phyloP scores from a whole-genome alignment of 2,329 filamentous ascomycete genomes.

The Clonostachys rhizophaga region DNA sequence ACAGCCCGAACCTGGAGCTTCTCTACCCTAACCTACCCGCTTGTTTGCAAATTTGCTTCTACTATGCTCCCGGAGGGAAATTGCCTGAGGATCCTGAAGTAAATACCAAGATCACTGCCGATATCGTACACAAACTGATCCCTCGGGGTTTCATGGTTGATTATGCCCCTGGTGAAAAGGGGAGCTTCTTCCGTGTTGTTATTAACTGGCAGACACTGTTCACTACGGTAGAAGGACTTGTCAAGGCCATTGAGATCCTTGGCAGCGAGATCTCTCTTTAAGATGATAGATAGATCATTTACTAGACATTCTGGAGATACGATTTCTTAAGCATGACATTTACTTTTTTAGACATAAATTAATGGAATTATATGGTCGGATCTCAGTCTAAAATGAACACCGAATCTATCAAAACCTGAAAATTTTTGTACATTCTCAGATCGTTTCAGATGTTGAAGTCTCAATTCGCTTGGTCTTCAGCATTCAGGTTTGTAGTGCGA shows the following conservation, averaged over 20 bases:
- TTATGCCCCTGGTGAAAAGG: conserved; percentile 51
- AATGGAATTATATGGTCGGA: no score
- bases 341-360: not conserved
- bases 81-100: conserved; percentile 32
- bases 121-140: conserved; percentile 42
- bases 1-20: conserved; percentile 59
- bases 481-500: no score
- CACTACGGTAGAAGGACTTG: conserved; percentile 46
- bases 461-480: no score
- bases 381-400: no score
- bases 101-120: conserved; percentile 45
- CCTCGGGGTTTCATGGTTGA: conserved; percentile 54
- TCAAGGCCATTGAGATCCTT: conserved; percentile 46
- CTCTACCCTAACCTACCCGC: conserved; percentile 74
- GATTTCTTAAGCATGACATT: not conserved
- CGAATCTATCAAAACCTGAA: no score
- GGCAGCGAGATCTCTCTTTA: conserved; percentile 16
- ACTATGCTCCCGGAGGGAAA: conserved; percentile 59
- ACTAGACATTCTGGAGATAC: not conserved
- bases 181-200: conserved; percentile 56
- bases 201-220: conserved; percentile 50
- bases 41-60: conserved; percentile 94
- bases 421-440: no score
- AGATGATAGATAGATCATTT: not conserved
- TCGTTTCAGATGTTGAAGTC: no score